Evolutionary conservation across 2,329 filamentous ascomycete genomes (phyloP).

Genomic region (Colletotrichum zoysiae): DNA sequence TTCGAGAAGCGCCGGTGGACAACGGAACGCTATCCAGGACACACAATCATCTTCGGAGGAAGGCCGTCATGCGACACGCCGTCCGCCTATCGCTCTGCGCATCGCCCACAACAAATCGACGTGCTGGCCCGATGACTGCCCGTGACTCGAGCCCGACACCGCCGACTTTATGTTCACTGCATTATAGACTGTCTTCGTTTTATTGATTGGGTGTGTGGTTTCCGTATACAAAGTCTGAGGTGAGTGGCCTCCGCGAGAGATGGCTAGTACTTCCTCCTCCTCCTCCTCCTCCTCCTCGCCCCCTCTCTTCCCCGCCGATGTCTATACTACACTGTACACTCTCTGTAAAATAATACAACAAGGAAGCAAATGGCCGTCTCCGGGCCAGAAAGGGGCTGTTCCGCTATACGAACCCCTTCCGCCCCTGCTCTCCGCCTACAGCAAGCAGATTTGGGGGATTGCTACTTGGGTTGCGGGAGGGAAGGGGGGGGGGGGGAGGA

Average conservation of each 20-base stretch:
- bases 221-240: slow-evolving; percentile 45
- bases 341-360: slow-evolving; percentile 48
- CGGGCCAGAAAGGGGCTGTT: slow-evolving; percentile 3
- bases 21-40: neutral
- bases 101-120: slow-evolving; percentile 3
- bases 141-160: neutral
- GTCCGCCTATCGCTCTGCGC: slow-evolving; percentile 13
- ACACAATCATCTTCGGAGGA: slow-evolving; percentile 20
- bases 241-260: slow-evolving; percentile 52
- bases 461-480: neutral
- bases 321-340: slow-evolving; percentile 40
- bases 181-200: slow-evolving; percentile 18
- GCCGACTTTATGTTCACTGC: neutral
- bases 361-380: slow-evolving; percentile 42
- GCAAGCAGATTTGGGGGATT: too few species aligned
- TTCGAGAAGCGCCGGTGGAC: neutral
- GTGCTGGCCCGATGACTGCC: neutral
- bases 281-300: slow-evolving; percentile 41
- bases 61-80: slow-evolving; percentile 36
- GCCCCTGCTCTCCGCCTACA: slow-evolving; percentile 10
- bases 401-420: slow-evolving; percentile 2
- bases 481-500: neutral
- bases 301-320: neutral
- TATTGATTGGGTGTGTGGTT: slow-evolving; percentile 28
- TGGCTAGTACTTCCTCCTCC: slow-evolving; percentile 40